Evolutionary conservation across 1,284 basidiomycete genomes (phyloP).

Genomic region (Sphagnurus paluster): DNA sequence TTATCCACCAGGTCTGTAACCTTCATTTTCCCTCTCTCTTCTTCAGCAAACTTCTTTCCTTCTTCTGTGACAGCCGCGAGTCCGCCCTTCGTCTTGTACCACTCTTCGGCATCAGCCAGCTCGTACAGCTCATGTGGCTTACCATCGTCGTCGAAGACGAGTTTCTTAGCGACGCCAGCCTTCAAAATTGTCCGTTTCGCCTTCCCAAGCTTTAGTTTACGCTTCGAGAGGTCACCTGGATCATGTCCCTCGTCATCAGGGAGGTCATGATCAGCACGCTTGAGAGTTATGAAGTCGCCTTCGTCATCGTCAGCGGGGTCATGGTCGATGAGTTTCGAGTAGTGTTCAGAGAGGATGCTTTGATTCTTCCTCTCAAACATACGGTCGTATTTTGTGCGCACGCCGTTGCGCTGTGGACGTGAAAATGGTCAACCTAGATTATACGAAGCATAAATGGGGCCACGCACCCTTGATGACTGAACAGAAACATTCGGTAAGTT

Average conservation of each 20-base stretch:
- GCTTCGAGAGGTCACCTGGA: constrained; percentile 50
- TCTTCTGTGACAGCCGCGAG: constrained; percentile 66
- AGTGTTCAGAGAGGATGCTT: constrained; percentile 90
- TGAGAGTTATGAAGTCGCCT: constrained; percentile 92
- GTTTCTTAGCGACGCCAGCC: constrained; percentile 63
- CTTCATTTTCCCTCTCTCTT: constrained; percentile 71
- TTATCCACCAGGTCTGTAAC: constrained; percentile 77
- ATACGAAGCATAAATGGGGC: neutral
- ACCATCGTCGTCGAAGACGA: constrained; percentile 89
- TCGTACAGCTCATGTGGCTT: constrained; percentile 80
- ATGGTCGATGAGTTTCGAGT: constrained; percentile 85
- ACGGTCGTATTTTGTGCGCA: constrained; percentile 95
- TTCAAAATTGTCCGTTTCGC: constrained; percentile 79
- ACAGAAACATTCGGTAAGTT: neutral
- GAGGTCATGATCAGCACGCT: constrained; percentile 86
- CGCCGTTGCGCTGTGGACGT: constrained; percentile 31
- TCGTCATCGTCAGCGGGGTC: constrained; percentile 50
- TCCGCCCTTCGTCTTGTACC: constrained; percentile 57
- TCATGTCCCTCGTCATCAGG: constrained; percentile 34
- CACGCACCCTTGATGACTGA: constrained; percentile 33
- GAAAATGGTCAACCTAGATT: constrained; percentile 1
- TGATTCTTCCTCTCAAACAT: constrained; percentile 99
- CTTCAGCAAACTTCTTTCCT: constrained; percentile 69
- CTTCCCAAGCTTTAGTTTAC: constrained; percentile 60
- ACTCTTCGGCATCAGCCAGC: constrained; percentile 71